Evolutionary conservation across 495 filamentous ascomycete species (phyloP), one percentile per base, ranked within the genome.

Genomic region (Amorphotheca resinae): DNA sequence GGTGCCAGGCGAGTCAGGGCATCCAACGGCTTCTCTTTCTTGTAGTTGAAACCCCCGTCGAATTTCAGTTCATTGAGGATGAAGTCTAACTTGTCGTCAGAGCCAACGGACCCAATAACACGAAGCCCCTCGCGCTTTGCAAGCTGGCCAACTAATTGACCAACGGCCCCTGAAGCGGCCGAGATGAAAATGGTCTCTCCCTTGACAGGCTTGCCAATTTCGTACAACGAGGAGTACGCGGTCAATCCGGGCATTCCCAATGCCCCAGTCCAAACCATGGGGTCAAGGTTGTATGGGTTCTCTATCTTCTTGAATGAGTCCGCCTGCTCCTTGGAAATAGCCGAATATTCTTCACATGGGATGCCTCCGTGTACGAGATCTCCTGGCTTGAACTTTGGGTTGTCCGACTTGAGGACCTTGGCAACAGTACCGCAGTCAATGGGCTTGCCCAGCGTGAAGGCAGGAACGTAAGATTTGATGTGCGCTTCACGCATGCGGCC

Each of bases 191-290:
- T 84, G 4, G 84, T 89, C 68, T 93, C 84, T 22, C 87, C 87
- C 64, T 82, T 82, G 66, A 84, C 80, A 23, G 87, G 87, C 69
- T 81, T 64, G 1, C 84, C 86, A 41, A 94, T 89, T 53, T 81
- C 78, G 57, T 88, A 79, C 49, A 89, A 72, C 0, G 77, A 80
- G 2, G 76, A 78, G 64, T 83, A 94, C 1, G 82, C 87, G 0
- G 86, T 91, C 54, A 93, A 59, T 18, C 87, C 87, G 2, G 87
- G 84, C 85, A 94, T 93, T 21, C 87, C 87, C 17, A 94, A 65
- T 11, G 82, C 71, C 11, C 86, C 84, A 9, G 86, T 54, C 53
- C 81, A 84, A 39, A 71, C 45, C 43, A 70, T 74, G 2, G 73
- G 60, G 32, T 84, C 81, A 8, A 85, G 63, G 21, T 73, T 70